Evolutionary conservation across 768 basidiomycete genomes (phyloP), one percentile per base, ranked within the genome.

Genomic region (Podaxis rugospora): DNA sequence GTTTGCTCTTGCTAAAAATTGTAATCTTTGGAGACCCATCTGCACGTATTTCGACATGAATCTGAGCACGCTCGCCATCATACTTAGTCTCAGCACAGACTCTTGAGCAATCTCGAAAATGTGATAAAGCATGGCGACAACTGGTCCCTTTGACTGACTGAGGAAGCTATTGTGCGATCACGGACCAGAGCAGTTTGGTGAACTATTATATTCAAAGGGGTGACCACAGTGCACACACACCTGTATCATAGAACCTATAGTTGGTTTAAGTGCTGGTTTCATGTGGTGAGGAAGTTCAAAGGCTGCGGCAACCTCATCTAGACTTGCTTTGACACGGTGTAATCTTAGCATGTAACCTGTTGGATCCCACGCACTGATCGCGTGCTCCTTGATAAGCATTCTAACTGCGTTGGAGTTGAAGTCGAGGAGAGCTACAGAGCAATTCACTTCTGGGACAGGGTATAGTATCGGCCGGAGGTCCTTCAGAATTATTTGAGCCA

Each of bases 81-180:
- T 95, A 95, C 71, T 98, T 98, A 0, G 87, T 94, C 74, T 98
- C 95, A 1, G 89, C 91, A 84, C 90, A 95, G 7, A 94, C 77
- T 27, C 69, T 72, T 10, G 78, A 74, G 0, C 78, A 73, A 39
- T 69, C 36, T 39, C 57, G 63, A 60, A 90, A 75, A 57, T 75
- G 70, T 46, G 74, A 61, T 50, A 91, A 71, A 16, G 85, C 87
- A 53, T 89, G 80, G 10, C 73, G 64, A 47, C 85, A 83, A 3
- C 83, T 78, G 54, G 81, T 78, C 2, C 88, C 93, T 68, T 95
- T 95, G 35, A 79, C 75, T 23, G 91, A 91, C 73, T 93, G 95
- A 0, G 95, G 94, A 4, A 95, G 86, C 91, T 83, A 51, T n/a
- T 37, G 23, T 54, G 13, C n/a, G 21, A 37, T 42, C 40, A 11